Base-by-base conservation (phyloP, 805 yeast species). In the Candida sphagnicola region DNA sequence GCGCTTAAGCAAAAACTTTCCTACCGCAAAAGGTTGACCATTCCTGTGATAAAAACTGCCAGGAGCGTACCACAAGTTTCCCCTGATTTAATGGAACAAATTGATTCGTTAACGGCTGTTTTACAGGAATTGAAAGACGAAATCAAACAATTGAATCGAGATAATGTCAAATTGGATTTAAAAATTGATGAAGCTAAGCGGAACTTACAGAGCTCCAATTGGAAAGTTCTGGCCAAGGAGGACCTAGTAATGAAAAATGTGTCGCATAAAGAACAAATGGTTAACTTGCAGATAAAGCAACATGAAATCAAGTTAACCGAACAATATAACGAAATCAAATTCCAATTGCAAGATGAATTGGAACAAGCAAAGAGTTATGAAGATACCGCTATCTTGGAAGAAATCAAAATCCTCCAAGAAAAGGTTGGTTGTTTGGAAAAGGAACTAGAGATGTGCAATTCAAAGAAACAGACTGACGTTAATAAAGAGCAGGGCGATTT, bases 311-410 rank as follows among this genome's bases (percentile, higher is more conserved):
- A 49, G 24, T 49, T 56, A 13, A 50, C 45, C 26, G 54, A 50
- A 35, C 61, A 59, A 29, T 64, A 43, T 41, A 54, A 59, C 23
- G 63, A 61, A 28, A 42, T 62, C 28, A 51, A 56, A 23, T 62
- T 58, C 43, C 66, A 68, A 35, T 44, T 67, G 26, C 53, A 57
- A n/a, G 45, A 57, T 17, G 67, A 65, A 37, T 44, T 71, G 4
- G 47, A 54, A 13, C 40, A 46, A 3, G 65, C 67, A 0, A 44
- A 49, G 21, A 35, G 37, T 15, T 56, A 45, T 33, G 45, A 50
- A 12, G 62, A 60, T 43, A 54, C 53, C 5, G 48, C 47, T 4
- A 15, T 49, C 4, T 13, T 43, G 10, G 30, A 42, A 6, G 54
- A 58, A 23, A 49, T 61, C 11, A 28, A 35, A 3, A 34, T 42